phyloP scores from a whole-genome alignment of 2,329 filamentous ascomycete genomes.

The Penicillium sp. region DNA sequence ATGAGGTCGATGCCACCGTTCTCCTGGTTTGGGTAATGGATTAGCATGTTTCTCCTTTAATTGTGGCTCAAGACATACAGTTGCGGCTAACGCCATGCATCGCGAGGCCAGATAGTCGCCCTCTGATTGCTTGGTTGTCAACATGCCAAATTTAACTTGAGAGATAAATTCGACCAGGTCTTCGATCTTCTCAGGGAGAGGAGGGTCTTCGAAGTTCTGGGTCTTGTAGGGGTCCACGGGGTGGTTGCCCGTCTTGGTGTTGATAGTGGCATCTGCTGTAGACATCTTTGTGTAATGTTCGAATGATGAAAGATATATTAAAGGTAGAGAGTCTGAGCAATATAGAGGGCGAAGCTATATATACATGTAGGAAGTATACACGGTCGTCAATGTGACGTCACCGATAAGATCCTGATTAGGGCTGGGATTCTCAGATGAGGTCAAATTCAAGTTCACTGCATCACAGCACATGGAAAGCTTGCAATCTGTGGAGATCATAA shows the following conservation, averaged over 20 bases:
- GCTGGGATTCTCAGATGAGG: neutral
- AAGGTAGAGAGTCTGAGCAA: neutral
- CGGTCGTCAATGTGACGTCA: constrained; percentile 23
- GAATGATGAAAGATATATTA: neutral
- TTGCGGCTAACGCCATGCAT: constrained; percentile 75
- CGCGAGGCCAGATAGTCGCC: constrained; percentile 64
- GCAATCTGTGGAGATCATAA: neutral
- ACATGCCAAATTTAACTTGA: constrained; percentile 73
- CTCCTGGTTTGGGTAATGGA: constrained; percentile 47
- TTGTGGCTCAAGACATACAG: constrained; percentile 43
- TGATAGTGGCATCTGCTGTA: constrained; percentile 34
- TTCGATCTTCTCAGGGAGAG: constrained; percentile 65
- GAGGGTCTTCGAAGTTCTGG: constrained; percentile 62
- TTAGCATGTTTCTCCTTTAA: neutral
- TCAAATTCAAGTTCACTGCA: neutral
- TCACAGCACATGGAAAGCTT: neutral
- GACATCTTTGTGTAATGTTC: constrained; percentile 18
- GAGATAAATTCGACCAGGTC: constrained; percentile 64
- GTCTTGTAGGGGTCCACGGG: constrained; percentile 71
- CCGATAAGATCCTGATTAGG: constrained; percentile 15
- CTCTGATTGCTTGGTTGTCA: constrained; percentile 62
- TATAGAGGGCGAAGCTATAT: neutral
- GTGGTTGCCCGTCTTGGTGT: constrained; percentile 54
- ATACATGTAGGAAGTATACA: constrained; percentile 9
- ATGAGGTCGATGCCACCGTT: constrained; percentile 68